Evolutionary conservation across 2,329 filamentous ascomycete species (phyloP), one percentile per base, ranked within the genome.

Genomic region (Stemphylium lycopersici): DNA sequence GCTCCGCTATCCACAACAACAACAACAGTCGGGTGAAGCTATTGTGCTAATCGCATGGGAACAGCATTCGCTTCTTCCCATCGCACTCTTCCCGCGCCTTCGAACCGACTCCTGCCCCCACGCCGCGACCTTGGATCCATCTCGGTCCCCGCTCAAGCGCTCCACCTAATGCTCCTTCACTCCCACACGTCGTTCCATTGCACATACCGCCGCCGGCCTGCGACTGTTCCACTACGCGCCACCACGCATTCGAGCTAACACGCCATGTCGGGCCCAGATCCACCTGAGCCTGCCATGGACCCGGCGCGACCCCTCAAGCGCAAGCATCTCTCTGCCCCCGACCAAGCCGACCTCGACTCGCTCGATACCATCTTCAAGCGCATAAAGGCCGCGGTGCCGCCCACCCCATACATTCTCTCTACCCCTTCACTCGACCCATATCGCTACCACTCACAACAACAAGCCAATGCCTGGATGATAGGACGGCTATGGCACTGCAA

Each of bases 401-500:
- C 64, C 18, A 69, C 77, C 48, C 79, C 79, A 10, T 81, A 81
- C 52, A 73, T 80, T 38, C 68, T 80, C 41, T 79, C 78, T 5
- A 78, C 80, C n/a, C 78, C 78, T 11, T 78, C 79, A 26, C 69
- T 80, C 46, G 64, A 78, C 39, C 73, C 74, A 3, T 81, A 78
- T 59, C 72, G 73, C 48, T 77, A 80, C 52, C 67, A 71, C 48
- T 77, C 76, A n/a, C 68, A 70, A 32, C 71, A 78, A 56, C 67
- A 77, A 65, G 66, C 73, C 53, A 62, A 71, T 52, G 68, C 70
- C 53, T 81, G 78, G 78, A 76, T 76, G 56, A 48, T 75, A 55
- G 77, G 81, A 51, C 81, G 80, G 2, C 80, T 84, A 3, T 88
- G 87, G 70, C 72, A 75, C 45, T 72, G 71, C 15, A 76, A 81